These are phyloP conservation scores for Hericium coralloides DNA, from an alignment of 768 basidiomycete species.

Conservation along the genomic window DNA sequence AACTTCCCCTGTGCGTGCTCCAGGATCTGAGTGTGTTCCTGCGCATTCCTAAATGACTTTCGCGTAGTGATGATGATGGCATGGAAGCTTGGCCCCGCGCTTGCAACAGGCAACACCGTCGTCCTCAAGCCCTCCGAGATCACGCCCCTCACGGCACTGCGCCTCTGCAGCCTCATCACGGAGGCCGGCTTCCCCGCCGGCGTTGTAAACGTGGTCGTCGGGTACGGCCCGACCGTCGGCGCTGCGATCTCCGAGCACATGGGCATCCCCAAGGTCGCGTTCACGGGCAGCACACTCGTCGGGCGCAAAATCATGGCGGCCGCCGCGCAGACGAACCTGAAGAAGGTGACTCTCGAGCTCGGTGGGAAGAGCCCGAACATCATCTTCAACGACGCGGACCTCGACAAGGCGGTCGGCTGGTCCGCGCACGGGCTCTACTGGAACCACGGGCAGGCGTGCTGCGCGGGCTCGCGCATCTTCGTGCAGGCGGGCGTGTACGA, in stretches of 20 bases:
- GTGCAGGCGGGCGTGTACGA: constrained; percentile 76
- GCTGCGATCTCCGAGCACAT: constrained; percentile 47
- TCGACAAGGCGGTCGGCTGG: constrained; percentile 53
- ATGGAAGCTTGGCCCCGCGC: constrained; percentile 57
- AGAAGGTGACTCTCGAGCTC: constrained; percentile 62
- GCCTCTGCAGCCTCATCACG: constrained; percentile 32
- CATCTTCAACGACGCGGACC: constrained; percentile 53
- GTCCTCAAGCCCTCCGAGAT: constrained; percentile 62
- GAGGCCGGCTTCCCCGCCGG: constrained; percentile 59
- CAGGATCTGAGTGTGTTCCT: not conserved
- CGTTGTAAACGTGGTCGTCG: constrained; percentile 51
- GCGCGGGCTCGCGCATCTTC: constrained; percentile 76
- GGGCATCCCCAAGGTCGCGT: constrained; percentile 58
- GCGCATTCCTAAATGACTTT: not conserved
- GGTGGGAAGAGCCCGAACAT: constrained; percentile 63
- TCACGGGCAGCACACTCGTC: constrained; percentile 62
- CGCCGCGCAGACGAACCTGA: constrained; percentile 52
- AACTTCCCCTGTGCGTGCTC: constrained; percentile 40
- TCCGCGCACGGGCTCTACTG: constrained; percentile 50
- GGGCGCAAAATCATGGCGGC: constrained; percentile 59
- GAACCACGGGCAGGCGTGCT: constrained; percentile 72
- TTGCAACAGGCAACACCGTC: constrained; percentile 53
- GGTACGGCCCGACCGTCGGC: constrained; percentile 47
- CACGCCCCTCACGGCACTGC: constrained; percentile 49
- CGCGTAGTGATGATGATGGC: constrained; percentile 40